Evolutionary conservation across 2,329 filamentous ascomycete genomes (phyloP).

Genomic region (Neofusicoccum umdonicola): DNA sequence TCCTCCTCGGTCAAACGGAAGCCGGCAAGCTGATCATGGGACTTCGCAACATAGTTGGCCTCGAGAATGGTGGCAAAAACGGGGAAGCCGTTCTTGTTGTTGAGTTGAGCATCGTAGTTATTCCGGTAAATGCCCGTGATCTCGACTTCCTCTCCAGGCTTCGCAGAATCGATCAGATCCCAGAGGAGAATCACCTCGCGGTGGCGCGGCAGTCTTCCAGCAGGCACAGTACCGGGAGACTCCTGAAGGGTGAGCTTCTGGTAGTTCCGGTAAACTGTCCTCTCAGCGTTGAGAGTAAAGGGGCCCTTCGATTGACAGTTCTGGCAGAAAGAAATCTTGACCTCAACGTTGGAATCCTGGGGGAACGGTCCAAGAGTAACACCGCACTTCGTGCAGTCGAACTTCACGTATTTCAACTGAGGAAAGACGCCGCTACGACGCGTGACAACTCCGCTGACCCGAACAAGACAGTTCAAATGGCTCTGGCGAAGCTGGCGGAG

Average conservation of each 20-base stretch:
- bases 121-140: constrained; percentile 96
- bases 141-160: constrained; percentile 96
- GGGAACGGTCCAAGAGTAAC: constrained; percentile 92
- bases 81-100: constrained; percentile 97
- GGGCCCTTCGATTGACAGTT: constrained; percentile 94
- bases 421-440: constrained; percentile 93
- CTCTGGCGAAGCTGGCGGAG: constrained; percentile 91
- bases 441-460: constrained; percentile 93
- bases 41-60: constrained; percentile 95
- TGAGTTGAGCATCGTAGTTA: constrained; percentile 95
- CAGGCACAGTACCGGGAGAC: constrained; percentile 93
- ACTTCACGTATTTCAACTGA: constrained; percentile 97
- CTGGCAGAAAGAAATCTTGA: constrained; percentile 94
- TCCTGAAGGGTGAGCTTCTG: constrained; percentile 97
- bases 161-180: constrained; percentile 94
- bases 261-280: constrained; percentile 98
- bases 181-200: constrained; percentile 94
- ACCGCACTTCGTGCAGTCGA: constrained; percentile 92
- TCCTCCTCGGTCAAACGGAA: constrained; percentile 95
- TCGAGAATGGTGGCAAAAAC: constrained; percentile 97
- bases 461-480: constrained; percentile 91
- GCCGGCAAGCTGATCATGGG: constrained; percentile 94
- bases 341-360: constrained; percentile 93
- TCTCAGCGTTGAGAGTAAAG: constrained; percentile 93
- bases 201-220: constrained; percentile 87